These are phyloP conservation scores for Aureobasidium sp. DNA, from an alignment of 2,329 filamentous ascomycete species.

Conservation along the genomic window DNA sequence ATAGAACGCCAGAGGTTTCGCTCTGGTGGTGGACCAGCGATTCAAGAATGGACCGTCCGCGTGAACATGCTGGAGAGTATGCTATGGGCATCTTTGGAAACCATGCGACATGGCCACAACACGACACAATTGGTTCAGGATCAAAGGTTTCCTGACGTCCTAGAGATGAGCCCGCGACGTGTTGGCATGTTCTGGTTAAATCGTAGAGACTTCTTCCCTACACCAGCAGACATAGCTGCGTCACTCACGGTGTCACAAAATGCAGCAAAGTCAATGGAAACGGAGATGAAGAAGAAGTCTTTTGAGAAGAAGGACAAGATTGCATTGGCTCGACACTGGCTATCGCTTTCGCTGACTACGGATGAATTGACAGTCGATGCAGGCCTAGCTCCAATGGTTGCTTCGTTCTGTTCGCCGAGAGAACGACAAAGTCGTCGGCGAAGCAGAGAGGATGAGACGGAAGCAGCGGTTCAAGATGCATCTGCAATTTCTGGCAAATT, in stretches of 20 bases:
- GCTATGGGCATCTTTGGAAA: conserved; percentile 63
- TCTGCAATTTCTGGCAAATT: conserved; percentile 47
- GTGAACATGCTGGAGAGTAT: conserved; percentile 80
- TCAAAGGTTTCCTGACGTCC: conserved; percentile 31
- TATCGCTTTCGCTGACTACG: conserved; percentile 26
- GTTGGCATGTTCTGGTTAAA: conserved; percentile 51
- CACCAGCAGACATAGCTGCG: conserved; percentile 16
- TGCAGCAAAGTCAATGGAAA: background rate
- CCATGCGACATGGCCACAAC: conserved; percentile 36
- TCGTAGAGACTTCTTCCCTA: background rate
- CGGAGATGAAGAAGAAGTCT: conserved; percentile 23
- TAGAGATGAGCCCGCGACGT: conserved; percentile 47
- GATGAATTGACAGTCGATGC: conserved; percentile 4
- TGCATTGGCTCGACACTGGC: conserved; percentile 51
- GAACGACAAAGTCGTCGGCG: conserved; percentile 18
- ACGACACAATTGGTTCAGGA: background rate
- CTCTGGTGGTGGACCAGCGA: conserved; percentile 54
- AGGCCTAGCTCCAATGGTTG: conserved; percentile 27
- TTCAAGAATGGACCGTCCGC: conserved; percentile 75
- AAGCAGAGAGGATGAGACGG: conserved; percentile 13
- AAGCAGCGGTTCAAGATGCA: background rate
- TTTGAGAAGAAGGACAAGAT: conserved; percentile 57
- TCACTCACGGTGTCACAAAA: background rate
- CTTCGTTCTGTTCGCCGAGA: conserved; percentile 22
- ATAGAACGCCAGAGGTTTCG: conserved; percentile 63